Evolutionary conservation across 495 filamentous ascomycete species (phyloP), one percentile per base, ranked within the genome.

Genomic region (Talaromyces adpressus): DNA sequence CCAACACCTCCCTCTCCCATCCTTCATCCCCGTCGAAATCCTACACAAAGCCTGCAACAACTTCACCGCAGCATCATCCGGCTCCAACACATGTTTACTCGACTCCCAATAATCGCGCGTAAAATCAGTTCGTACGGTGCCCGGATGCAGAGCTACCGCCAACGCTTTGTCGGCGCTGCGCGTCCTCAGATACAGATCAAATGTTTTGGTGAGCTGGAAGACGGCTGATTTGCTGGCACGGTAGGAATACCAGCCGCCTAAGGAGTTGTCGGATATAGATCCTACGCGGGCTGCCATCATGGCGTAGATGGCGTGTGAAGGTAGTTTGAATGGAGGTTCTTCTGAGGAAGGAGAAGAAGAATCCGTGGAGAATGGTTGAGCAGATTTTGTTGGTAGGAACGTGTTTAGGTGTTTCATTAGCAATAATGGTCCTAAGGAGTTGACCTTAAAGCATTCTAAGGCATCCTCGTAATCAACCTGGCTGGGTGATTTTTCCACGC

Each of bases 281-380:
- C 91, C 92, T 0, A 95, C 89, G 8, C 91, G 84, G 0, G 90
- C 91, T 3, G 87, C 85, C 82, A 92, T 88, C 63, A 82, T 83
- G 11, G 85, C 81, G 73, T 88, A 89, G 9, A 87, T 81, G 0
- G 89, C 86, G 62, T 84, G 79, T 3, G 64, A 61, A 0, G 73
- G 79, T 6, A 79, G 64, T 29, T 6, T 64, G 30, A 58, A 58
- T 1, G 56, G 27, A 0, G 56, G 14, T n/a, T 58, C 16, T 58
- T 36, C 56, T 32, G 14, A 16, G 2, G 23, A 29, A 30, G 25
- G 14, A 30, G 16, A 30, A 32, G 2, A 61, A 12, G 2, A 34
- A 20, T 29, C 18, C 1, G 62, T 53, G 11, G 64, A 59, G 41
- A 74, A 76, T n/a, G 45, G 69, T 1, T 64, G 64, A 5, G 62